These are phyloP conservation scores for Plasmodium gallinaceum DNA, from an alignment of 169 alveolate species.

Conservation along the genomic window DNA sequence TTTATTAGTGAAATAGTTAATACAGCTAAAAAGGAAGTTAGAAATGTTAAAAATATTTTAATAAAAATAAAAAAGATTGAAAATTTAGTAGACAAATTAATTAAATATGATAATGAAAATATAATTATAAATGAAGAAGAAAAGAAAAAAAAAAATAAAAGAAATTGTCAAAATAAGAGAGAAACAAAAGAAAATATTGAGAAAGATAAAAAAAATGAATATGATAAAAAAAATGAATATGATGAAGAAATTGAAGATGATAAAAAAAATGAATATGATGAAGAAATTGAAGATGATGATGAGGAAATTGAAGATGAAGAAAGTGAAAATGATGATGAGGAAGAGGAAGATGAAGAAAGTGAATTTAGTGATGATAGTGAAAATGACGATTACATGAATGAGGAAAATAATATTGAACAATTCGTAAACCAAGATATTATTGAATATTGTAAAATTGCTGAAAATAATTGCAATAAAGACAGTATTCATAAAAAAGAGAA, in stretches of 20 bases:
- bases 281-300: background rate
- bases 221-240: background rate
- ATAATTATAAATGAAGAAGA: constrained; percentile 11
- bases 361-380: background rate
- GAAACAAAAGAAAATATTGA: background rate
- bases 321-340: background rate
- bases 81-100: constrained; percentile 46
- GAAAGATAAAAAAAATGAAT: background rate
- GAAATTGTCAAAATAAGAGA: background rate
- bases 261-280: background rate
- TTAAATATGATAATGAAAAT: constrained; percentile 44
- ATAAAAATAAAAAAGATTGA: constrained; percentile 47
- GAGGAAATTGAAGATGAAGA: background rate
- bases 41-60: constrained; percentile 34
- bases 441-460: background rate
- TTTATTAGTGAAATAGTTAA: constrained; percentile 41
- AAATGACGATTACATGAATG: background rate
- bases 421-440: background rate
- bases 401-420: too few relatives aligned
- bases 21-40: constrained; percentile 56
- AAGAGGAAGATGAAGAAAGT: background rate
- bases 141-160: background rate
- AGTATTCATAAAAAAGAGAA: background rate
- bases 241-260: background rate
- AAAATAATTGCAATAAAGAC: background rate